Base-by-base conservation (phyloP, 1,284 basidiomycete species). In the Erythrobasidium hasegawianum region DNA sequence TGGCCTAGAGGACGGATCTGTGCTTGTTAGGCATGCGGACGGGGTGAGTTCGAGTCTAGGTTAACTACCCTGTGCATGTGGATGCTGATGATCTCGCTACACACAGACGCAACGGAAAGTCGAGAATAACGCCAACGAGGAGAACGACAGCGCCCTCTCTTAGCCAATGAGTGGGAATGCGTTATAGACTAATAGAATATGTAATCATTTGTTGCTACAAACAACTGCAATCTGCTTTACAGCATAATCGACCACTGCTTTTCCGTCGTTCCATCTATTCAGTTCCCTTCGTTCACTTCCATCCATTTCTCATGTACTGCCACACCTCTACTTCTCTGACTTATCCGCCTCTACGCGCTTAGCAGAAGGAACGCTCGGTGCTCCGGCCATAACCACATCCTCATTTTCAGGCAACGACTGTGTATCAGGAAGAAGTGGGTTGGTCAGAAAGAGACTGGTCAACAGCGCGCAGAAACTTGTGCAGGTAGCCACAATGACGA, bases 1-100 rank as follows among this genome's bases (percentile, higher is more conserved):
- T 80, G 95, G 95, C 13, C 40, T 50, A 11, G 59, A 57, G 33
- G 56, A 65, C n/a, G 62, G 62, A n/a, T 50, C 62, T n/a, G 62
- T 65, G 1, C 38, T 65, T n/a, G 62, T 65, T 10, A 22, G 56
- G 33, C 27, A 65, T 43, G 27, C 43, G 11, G 45, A 65, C 20
- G 62, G 62, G 47, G 62, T 65, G 11, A 49, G 62, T 53, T 16
- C n/a, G 1, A 41, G 20, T n/a, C 47, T 13, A 22, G 13, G 14
- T 59, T 24, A 2, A 16, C n/a, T 18, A 38, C 26, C 9, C 50
- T 16, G 26, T 27, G 18, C 16, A 7, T 10, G 13, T 50, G 16
- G 14, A 1, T 53, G 24, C 29, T n/a, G 24, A 27, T 33, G n/a
- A 47, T 38, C 7, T 53, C 54, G 16, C 20, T 18, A 22, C 56